Percentiles rank a stretch among this genome's conserved stretches.
Conservation (phyloP, 2,329 filamentous ascomycete genomes). For the Ophiosphaerella narmari region DNA sequence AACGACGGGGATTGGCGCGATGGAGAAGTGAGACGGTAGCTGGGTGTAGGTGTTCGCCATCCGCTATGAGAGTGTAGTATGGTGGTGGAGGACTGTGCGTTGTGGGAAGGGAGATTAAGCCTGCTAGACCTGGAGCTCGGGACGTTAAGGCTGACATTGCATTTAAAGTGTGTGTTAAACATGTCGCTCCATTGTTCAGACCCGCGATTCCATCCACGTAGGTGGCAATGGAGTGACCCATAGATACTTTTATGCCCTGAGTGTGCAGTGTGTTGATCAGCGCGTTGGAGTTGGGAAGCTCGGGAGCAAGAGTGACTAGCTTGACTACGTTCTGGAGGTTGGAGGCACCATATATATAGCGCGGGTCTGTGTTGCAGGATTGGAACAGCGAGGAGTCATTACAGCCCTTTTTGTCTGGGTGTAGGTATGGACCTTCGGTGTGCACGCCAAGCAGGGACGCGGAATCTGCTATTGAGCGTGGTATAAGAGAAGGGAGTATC, state of each 20-base stretch:
- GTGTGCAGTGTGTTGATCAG: constrained; percentile 51
- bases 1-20: constrained; percentile 51
- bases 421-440: constrained; percentile 61
- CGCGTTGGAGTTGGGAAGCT: constrained; percentile 49
- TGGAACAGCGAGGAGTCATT: constrained; percentile 55
- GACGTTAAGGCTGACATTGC: constrained; percentile 59
- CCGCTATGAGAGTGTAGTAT: constrained; percentile 59
- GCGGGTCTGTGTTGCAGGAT: constrained; percentile 39
- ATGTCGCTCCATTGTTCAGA: constrained; percentile 54
- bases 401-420: constrained; percentile 59
- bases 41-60: constrained; percentile 60
- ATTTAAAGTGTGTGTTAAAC: constrained; percentile 61
- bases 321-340: constrained; percentile 51
- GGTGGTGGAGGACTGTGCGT: constrained; percentile 39
- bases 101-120: constrained; percentile 41
- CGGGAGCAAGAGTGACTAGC: constrained; percentile 59
- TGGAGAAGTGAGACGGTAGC: constrained; percentile 55
- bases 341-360: constrained; percentile 53
- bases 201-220: constrained; percentile 53
- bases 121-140: constrained; percentile 57
- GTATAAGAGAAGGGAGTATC: constrained; percentile 56
- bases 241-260: constrained; percentile 52
- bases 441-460: constrained; percentile 62
- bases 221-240: constrained; percentile 58
- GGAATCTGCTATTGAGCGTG: constrained; percentile 47